Conservation (phyloP, 495 filamentous ascomycete genomes). For the Thozetella sp. region DNA sequence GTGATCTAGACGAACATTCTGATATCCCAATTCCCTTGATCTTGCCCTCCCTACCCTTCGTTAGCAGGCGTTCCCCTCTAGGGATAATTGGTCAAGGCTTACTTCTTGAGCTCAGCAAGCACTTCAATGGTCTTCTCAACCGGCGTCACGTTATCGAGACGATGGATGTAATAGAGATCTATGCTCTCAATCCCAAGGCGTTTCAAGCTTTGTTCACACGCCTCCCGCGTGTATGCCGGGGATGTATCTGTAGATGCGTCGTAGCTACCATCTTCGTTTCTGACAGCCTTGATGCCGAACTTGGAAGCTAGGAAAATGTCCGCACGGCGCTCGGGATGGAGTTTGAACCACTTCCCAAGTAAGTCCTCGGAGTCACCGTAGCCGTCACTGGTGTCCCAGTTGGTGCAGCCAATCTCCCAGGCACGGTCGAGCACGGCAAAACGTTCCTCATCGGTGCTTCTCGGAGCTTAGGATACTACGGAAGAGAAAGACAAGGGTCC, state of each 20-base stretch:
- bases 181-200: slow-evolving; percentile 44
- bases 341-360: slow-evolving; percentile 45
- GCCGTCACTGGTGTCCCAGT: slow-evolving; percentile 45
- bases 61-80: not conserved
- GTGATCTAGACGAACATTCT: slow-evolving; percentile 19
- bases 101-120: slow-evolving; percentile 31
- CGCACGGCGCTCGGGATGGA: slow-evolving; percentile 33
- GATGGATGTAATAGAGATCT: slow-evolving; percentile 59
- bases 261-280: slow-evolving; percentile 11
- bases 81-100: too few relatives aligned
- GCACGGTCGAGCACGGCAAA: slow-evolving; percentile 38
- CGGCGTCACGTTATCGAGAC: slow-evolving; percentile 44
- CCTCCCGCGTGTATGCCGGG: slow-evolving; percentile 46
- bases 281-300: slow-evolving; percentile 30
- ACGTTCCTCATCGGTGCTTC: slow-evolving; percentile 31
- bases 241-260: slow-evolving; percentile 26
- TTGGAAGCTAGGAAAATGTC: slow-evolving; percentile 56
- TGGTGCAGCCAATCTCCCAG: slow-evolving; percentile 33
- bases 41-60: slow-evolving; percentile 34
- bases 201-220: slow-evolving; percentile 44
- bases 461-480: slow-evolving; percentile 36
- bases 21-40: slow-evolving; percentile 45
- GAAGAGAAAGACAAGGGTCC: not conserved
- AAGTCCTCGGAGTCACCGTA: slow-evolving; percentile 45
- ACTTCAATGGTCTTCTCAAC: slow-evolving; percentile 57